Conservation (phyloP, 1,139 yeast species). For the Spencermartinsiella ligniputridi region DNA sequence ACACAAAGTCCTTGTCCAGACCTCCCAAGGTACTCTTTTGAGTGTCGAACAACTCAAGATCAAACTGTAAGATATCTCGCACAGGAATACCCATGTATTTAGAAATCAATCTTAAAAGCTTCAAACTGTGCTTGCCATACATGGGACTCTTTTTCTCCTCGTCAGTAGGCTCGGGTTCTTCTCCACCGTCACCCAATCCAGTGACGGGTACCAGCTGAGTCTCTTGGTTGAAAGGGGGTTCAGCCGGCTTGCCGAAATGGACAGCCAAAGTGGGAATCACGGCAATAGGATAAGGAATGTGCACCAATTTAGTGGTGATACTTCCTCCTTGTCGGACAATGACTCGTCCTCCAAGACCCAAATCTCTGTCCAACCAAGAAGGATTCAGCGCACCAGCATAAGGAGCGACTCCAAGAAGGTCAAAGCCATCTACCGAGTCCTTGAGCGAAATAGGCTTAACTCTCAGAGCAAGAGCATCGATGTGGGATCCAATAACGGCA, state of each 20-base stretch:
- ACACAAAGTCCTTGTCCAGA: slow-evolving; percentile 78
- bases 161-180: slow-evolving; percentile 43
- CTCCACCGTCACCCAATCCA: slow-evolving; percentile 44
- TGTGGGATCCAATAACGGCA: slow-evolving; percentile 85
- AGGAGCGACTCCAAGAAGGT: slow-evolving; percentile 87
- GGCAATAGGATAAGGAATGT: slow-evolving; percentile 77
- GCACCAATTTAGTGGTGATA: slow-evolving; percentile 63
- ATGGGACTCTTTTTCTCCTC: slow-evolving; percentile 62
- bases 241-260: slow-evolving; percentile 76
- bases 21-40: slow-evolving; percentile 87
- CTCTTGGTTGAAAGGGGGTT: slow-evolving; percentile 80
- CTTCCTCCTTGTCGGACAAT: slow-evolving; percentile 53
- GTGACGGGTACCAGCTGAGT: slow-evolving; percentile 86
- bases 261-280: slow-evolving; percentile 96
- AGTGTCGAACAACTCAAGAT: slow-evolving; percentile 76
- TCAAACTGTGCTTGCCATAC: slow-evolving; percentile 66
- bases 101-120: slow-evolving; percentile 68
- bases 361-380: slow-evolving; percentile 89
- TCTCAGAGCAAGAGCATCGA: slow-evolving; percentile 73
- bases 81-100: slow-evolving; percentile 52
- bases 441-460: slow-evolving; percentile 84
- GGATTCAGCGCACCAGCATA: slow-evolving; percentile 85
- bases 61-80: slow-evolving; percentile 76
- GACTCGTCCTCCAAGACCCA: slow-evolving; percentile 89
- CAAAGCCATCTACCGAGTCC: slow-evolving; percentile 63